Conservation (phyloP, 2,329 filamentous ascomycete genomes). For the Aspergillus hortae region DNA sequence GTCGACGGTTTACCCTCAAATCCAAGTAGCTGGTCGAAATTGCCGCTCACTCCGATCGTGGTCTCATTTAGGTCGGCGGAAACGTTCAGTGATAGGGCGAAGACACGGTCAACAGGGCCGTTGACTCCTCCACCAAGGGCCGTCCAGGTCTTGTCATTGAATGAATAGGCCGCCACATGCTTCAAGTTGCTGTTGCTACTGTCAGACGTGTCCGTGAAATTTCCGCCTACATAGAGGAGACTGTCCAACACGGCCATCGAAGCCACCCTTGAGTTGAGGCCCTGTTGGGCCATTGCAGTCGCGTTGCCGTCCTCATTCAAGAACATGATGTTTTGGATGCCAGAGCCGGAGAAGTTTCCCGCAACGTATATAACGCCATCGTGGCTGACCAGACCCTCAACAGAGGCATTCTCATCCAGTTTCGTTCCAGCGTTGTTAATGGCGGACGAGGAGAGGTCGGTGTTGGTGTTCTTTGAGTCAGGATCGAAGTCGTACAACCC, state of each 20-base stretch:
- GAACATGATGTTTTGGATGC: constrained; percentile 72
- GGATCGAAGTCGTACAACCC: constrained; percentile 88
- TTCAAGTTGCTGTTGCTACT: constrained; percentile 62
- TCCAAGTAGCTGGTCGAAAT: constrained; percentile 68
- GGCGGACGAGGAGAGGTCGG: constrained; percentile 66
- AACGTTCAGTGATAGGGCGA: constrained; percentile 75
- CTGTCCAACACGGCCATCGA: constrained; percentile 65
- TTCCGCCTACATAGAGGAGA: constrained; percentile 75
- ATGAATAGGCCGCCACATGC: constrained; percentile 74
- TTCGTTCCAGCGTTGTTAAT: constrained; percentile 72
- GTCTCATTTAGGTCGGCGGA: constrained; percentile 65
- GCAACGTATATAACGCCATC: constrained; percentile 69
- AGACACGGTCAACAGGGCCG: constrained; percentile 70
- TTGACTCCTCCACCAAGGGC: constrained; percentile 82
- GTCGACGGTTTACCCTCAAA: constrained; percentile 61
- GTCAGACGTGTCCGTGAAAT: constrained; percentile 71
- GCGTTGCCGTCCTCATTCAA: constrained; percentile 60
- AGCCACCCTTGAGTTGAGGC: constrained; percentile 75
- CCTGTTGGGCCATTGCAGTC: constrained; percentile 62
- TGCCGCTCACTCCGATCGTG: constrained; percentile 75
- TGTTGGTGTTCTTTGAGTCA: constrained; percentile 50
- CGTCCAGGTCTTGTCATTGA: constrained; percentile 65
- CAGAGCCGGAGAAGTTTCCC: constrained; percentile 73
- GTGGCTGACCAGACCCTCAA: constrained; percentile 65
- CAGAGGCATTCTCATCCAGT: constrained; percentile 63